These are phyloP conservation scores for Sugiyamaella neomexicana DNA, from an alignment of 1,139 yeast species.

Conservation along the genomic window DNA sequence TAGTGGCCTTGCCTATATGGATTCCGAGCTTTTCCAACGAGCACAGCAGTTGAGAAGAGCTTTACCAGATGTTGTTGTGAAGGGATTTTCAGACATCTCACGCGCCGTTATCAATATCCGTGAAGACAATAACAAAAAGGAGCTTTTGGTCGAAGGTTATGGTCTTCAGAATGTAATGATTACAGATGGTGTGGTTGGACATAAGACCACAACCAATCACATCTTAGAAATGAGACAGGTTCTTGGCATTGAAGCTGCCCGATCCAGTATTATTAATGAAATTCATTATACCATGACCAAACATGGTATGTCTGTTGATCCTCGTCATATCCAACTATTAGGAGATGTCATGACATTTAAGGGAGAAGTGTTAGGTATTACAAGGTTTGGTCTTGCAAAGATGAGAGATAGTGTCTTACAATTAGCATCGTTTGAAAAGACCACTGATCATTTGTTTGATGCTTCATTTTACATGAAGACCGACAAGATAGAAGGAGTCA, in stretches of 20 bases:
- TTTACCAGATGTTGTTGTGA: constrained; percentile 83
- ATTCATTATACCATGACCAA: constrained; percentile 97
- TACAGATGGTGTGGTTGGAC: constrained; percentile 93
- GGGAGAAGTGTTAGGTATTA: constrained; percentile 97
- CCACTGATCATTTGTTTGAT: constrained; percentile 96
- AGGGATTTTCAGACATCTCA: constrained; percentile 86
- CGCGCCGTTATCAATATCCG: constrained; percentile 95
- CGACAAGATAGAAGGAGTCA: constrained; percentile 95
- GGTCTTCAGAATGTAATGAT: constrained; percentile 96
- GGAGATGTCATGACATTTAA: constrained; percentile 99
- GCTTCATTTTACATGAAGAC: constrained; percentile 98
- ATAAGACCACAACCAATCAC: constrained; percentile 86
- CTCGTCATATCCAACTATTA: constrained; percentile 94
- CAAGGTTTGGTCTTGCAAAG: constrained; percentile 95
- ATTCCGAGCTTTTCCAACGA: constrained; percentile 72
- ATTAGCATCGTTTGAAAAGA: constrained; percentile 95
- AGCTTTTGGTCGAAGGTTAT: constrained; percentile 94
- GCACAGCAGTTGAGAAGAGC: constrained; percentile 87
- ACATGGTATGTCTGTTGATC: constrained; percentile 99
- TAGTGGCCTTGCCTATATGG: constrained; percentile 43
- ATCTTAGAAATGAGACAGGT: constrained; percentile 86
- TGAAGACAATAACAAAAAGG: constrained; percentile 79
- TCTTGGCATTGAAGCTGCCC: constrained; percentile 96
- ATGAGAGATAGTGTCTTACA: constrained; percentile 98
- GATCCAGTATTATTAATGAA: constrained; percentile 88